A percentile compares a stretch with the other conserved stretches of the same genome.
phyloP scores from a whole-genome alignment of 345 rosid genomes.

The Lepidium didymum region DNA sequence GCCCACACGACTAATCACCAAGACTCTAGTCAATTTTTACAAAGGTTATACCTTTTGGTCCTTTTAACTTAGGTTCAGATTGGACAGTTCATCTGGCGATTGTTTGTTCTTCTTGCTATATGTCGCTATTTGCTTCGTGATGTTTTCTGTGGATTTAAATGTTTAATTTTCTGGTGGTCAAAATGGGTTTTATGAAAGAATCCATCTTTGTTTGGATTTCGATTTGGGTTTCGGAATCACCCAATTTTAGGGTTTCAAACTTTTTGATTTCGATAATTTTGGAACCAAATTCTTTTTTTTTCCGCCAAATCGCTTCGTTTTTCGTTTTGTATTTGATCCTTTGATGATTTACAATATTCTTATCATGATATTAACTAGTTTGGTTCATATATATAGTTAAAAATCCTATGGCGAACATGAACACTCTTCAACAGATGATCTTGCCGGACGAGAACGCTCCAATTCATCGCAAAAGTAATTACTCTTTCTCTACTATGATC shows the following conservation, averaged over 20 bases:
- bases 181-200: background rate
- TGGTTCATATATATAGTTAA: background rate
- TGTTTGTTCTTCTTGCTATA: background rate
- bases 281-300: background rate
- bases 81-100: background rate
- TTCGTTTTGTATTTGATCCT: background rate
- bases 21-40: background rate
- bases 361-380: background rate
- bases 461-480: slow-evolving; percentile 18
- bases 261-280: background rate
- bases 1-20: slow-evolving; percentile 2
- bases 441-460: slow-evolving; percentile 31
- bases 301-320: background rate
- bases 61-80: background rate
- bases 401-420: slow-evolving; percentile 19
- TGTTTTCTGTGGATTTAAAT: background rate
- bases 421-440: slow-evolving; percentile 18
- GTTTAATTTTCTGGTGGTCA: background rate
- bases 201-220: background rate
- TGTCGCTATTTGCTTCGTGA: background rate
- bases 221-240: background rate
- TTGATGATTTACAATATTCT: background rate
- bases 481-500: background rate
- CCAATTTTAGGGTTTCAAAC: background rate
- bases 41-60: background rate